Conservation (phyloP, 2,329 filamentous ascomycete genomes). For the Trichoderma breve region DNA sequence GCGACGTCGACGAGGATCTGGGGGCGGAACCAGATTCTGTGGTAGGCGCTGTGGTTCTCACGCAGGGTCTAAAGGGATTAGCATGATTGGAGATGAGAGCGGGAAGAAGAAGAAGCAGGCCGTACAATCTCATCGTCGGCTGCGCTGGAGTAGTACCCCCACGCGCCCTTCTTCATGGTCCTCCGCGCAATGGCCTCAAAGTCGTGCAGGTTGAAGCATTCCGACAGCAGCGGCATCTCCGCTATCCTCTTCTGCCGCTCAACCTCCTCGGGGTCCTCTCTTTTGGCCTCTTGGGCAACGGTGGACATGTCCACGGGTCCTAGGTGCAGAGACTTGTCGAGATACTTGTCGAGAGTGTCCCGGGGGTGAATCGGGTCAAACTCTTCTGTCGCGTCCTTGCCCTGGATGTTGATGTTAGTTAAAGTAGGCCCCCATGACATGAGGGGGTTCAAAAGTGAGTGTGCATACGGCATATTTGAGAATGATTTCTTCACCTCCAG, state of each 20-base stretch:
- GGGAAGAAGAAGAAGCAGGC: neutral
- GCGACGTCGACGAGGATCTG: constrained; percentile 86
- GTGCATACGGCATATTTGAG: constrained; percentile 75
- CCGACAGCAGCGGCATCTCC: constrained; percentile 74
- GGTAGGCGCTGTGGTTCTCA: constrained; percentile 93
- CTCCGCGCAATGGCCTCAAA: constrained; percentile 89
- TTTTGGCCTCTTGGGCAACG: constrained; percentile 68
- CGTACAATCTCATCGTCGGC: constrained; percentile 54
- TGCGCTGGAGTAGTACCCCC: constrained; percentile 96
- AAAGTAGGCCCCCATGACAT: neutral
- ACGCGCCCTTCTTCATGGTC: constrained; percentile 94
- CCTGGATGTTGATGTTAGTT: constrained; percentile 39
- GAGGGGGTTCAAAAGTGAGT: neutral
- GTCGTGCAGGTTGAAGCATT: constrained; percentile 92
- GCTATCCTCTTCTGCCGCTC: constrained; percentile 72
- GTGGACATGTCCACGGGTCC: constrained; percentile 87
- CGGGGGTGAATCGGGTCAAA: constrained; percentile 87
- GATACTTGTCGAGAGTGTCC: constrained; percentile 82
- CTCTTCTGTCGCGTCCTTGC: constrained; percentile 89
- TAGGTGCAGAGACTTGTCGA: constrained; percentile 80
- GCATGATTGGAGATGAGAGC: neutral
- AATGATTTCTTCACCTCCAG: constrained; percentile 88
- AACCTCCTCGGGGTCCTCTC: constrained; percentile 58
- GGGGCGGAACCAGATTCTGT: constrained; percentile 96
- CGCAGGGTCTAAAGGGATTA: constrained; percentile 68